Evolutionary conservation across 805 yeast genomes (phyloP).

Genomic region (Kazachstania taianensis): DNA sequence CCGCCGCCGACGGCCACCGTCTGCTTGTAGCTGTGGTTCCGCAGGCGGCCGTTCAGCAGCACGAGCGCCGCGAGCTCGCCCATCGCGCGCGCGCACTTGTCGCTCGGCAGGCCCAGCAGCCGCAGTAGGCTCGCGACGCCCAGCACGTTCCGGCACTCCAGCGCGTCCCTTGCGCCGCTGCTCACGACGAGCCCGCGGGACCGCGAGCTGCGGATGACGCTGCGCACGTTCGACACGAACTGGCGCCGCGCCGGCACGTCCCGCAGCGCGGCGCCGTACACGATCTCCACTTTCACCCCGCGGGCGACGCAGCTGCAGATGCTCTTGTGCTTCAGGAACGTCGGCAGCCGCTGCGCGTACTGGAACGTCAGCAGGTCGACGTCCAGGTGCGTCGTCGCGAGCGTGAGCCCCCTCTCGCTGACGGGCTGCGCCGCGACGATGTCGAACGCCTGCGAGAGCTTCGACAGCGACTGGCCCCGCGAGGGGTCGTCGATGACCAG

Average conservation of each 20-base stretch:
- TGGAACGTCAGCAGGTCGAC: slow-evolving; percentile 74
- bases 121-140: slow-evolving; percentile 60
- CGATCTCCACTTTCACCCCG: slow-evolving; percentile 75
- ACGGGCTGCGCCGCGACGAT: slow-evolving; percentile 72
- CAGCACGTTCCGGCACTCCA: slow-evolving; percentile 52
- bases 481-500: slow-evolving; percentile 67
- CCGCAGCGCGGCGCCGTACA: slow-evolving; percentile 46
- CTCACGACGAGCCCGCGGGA: slow-evolving; percentile 69
- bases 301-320: slow-evolving; percentile 73
- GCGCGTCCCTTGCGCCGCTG: slow-evolving; percentile 55
- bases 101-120: slow-evolving; percentile 60
- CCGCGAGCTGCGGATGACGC: slow-evolving; percentile 72
- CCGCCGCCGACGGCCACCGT: slow-evolving; percentile 48
- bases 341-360: slow-evolving; percentile 54
- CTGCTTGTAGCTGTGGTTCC: slow-evolving; percentile 70
- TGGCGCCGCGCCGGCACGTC: slow-evolving; percentile 41
- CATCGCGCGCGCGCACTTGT: slow-evolving; percentile 49
- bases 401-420: slow-evolving; percentile 67
- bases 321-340: slow-evolving; percentile 72
- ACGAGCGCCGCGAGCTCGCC: slow-evolving; percentile 53
- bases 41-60: slow-evolving; percentile 61
- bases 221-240: slow-evolving; percentile 60
- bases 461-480: slow-evolving; percentile 46
- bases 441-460: slow-evolving; percentile 45
- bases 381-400: slow-evolving; percentile 67